Percentiles rank a stretch among this genome's conserved stretches.
Conservation (phyloP, 805 yeast species). For the Lipomyces kockii region DNA sequence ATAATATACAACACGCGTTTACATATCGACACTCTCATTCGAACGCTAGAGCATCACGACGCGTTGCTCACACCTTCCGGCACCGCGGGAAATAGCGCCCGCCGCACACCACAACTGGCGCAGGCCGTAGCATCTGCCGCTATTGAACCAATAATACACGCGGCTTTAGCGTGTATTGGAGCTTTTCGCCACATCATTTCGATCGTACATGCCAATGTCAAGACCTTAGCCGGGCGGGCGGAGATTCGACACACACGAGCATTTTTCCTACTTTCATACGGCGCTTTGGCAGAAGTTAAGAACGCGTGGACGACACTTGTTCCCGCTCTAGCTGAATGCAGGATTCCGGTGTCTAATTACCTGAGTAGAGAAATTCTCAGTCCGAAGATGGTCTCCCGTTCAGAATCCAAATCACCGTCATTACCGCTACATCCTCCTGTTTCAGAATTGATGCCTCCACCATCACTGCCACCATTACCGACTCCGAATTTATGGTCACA, state of each 20-base stretch:
- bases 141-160: conserved; percentile 48
- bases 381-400: not conserved
- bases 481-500: conserved; percentile 20
- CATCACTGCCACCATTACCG: conserved; percentile 17
- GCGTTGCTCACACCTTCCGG: conserved; percentile 26
- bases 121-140: conserved; percentile 14
- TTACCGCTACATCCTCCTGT: conserved; percentile 6
- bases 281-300: conserved; percentile 67
- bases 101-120: conserved; percentile 27
- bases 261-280: conserved; percentile 62
- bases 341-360: conserved; percentile 11
- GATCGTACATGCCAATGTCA: conserved; percentile 55
- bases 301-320: conserved; percentile 62
- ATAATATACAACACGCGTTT: conserved; percentile 27
- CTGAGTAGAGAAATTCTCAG: conserved; percentile 4
- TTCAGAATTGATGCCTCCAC: conserved; percentile 24
- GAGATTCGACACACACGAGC: conserved; percentile 70
- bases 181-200: conserved; percentile 60
- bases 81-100: conserved; percentile 37
- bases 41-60: conserved; percentile 38
- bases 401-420: conserved; percentile 3
- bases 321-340: conserved; percentile 39
- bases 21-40: conserved; percentile 36
- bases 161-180: conserved; percentile 48
- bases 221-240: conserved; percentile 56